These are phyloP conservation scores for Chrysosporium queenslandicum DNA, from an alignment of 2,329 filamentous ascomycete genomes.

Conservation along the genomic window DNA sequence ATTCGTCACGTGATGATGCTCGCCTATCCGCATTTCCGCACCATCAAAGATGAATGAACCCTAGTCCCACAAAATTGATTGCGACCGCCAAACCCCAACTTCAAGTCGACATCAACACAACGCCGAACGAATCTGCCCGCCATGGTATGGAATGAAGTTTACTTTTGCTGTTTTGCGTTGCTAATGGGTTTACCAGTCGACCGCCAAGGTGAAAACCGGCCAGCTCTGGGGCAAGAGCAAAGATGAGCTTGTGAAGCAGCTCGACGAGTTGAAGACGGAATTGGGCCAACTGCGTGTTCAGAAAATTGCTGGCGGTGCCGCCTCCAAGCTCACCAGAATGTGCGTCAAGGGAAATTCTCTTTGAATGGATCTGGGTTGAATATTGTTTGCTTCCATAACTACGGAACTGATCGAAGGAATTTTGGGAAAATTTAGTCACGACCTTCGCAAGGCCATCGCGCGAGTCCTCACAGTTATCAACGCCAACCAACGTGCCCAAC, in stretches of 20 bases:
- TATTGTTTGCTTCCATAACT: too few relatives aligned
- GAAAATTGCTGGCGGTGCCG: constrained; percentile 88
- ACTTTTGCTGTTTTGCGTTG: not conserved
- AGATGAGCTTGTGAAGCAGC: constrained; percentile 92
- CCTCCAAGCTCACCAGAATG: constrained; percentile 97
- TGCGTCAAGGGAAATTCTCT: constrained; percentile 46
- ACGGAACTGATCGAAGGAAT: not conserved
- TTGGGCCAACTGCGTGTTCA: constrained; percentile 93
- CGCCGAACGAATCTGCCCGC: constrained; percentile 33
- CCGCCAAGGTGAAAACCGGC: constrained; percentile 79
- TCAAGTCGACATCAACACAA: constrained; percentile 40
- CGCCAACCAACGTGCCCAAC: constrained; percentile 95
- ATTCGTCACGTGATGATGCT: constrained; percentile 3
- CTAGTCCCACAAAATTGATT: constrained; percentile 39
- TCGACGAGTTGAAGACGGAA: constrained; percentile 91
- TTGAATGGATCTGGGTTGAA: not conserved
- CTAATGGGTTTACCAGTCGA: constrained; percentile 40
- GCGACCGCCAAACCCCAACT: constrained; percentile 32
- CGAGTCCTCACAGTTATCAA: constrained; percentile 99
- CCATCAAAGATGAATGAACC: constrained; percentile 24
- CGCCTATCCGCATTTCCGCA: not conserved
- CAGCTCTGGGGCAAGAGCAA: constrained; percentile 99
- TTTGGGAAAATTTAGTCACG: constrained; percentile 55
- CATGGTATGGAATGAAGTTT: constrained; percentile 32
- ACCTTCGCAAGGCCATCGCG: constrained; percentile 98